Evolutionary conservation across 768 basidiomycete species (phyloP), one percentile per base, ranked within the genome.

Genomic region (Gloeopeniophorella convolvens): DNA sequence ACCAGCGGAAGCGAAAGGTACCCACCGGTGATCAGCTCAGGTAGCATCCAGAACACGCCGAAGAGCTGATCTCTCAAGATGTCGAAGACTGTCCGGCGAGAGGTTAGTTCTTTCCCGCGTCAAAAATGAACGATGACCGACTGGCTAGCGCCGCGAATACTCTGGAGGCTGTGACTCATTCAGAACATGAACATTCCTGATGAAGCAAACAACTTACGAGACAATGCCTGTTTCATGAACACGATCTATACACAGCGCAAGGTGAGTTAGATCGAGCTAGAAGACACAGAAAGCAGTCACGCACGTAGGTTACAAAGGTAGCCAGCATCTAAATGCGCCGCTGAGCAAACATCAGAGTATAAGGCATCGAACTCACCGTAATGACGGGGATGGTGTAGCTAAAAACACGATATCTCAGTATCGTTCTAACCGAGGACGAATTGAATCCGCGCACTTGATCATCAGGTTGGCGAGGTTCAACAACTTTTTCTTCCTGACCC

Each of bases 321-420:
- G 69, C 67, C 21, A 66, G 51, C 31, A 68, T 60, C 72, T 72
- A 31, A 13, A 21, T 15, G 3, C 30, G 26, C 13, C 12, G 18
- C n/a, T 15, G 9, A 4, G 35, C 39, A 13, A 54, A 31, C 21
- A 34, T 4, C 21, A 39, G n/a, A n/a, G 21, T 7, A 36, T 15
- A 13, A 12, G 26, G 26, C 13, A n/a, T n/a, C n/a, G 6, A 2
- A 39, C 52, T 15, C 7, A 54, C 73, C 24, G 66, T 68, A 12
- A 71, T 11, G 9, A 74, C 53, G 3, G 74, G 74, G 18, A 74
- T 59, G 16, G 67, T 31, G 43, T 55, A 69, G 51, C 69, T 72
- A 39, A 28, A 18, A 30, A 43, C 11, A 18, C n/a, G 10, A n/a
- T 10, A 12, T 3, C 50, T 15, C 3, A 7, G 5, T 11, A 42